Conservation (phyloP, 106 monocot genomes). For the Phalaenopsis equestris region DNA sequence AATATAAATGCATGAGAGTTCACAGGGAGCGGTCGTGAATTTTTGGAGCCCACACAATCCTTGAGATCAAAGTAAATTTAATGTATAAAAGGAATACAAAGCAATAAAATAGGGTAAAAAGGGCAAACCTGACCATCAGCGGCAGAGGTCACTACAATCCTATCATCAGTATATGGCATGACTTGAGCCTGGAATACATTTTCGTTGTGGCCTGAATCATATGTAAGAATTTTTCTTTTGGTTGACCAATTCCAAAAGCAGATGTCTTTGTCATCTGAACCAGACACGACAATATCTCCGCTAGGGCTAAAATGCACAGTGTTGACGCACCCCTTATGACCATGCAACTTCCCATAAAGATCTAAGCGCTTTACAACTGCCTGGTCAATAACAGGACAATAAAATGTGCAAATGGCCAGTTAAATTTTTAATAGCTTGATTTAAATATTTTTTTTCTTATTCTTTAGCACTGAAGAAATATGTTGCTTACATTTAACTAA, state of each 20-base stretch:
- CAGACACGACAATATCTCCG: conserved; percentile 71
- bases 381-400: conserved; percentile 20
- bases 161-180: conserved; percentile 84
- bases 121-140: conserved; percentile 82
- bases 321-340: conserved; percentile 79
- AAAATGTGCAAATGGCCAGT: neutral
- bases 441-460: neutral
- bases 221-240: conserved; percentile 38
- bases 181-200: conserved; percentile 78
- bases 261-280: conserved; percentile 76
- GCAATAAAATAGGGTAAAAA: neutral
- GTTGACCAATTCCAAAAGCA: conserved; percentile 77
- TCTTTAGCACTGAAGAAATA: neutral
- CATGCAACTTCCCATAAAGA: conserved; percentile 46
- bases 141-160: conserved; percentile 60
- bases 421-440: neutral
- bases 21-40: too few species aligned
- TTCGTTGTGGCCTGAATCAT: conserved; percentile 70
- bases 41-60: too few species aligned
- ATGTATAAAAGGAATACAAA: neutral
- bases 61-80: neutral
- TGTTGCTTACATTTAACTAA: neutral
- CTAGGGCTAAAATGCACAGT: conserved; percentile 61
- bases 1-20: too few species aligned
- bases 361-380: conserved; percentile 43